Base-by-base conservation (phyloP, 1,284 basidiomycete species). In the Peniophora sp. region DNA sequence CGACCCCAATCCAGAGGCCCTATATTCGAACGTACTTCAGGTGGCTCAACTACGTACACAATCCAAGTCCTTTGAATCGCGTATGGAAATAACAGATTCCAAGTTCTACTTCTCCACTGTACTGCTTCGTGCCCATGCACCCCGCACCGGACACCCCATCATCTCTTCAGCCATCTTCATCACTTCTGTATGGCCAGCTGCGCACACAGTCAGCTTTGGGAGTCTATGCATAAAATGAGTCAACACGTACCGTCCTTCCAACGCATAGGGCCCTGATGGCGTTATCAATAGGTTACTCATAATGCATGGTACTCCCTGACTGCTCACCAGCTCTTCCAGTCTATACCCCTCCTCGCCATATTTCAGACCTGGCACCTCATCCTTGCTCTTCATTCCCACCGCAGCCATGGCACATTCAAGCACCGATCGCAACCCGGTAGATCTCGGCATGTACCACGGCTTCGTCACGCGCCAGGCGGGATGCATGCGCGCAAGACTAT, bases 121-220 rank as follows among this genome's bases (percentile, higher is more conserved):
- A n/a, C n/a, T n/a, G n/a, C n/a, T n/a, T 32, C 39, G 39, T 22
- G 39, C 39, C 49, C 49, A 50, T 2, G 32, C 19, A 16, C 49
- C 49, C 25, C 17, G 39, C 22, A 50, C 49, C 2, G 49, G 49
- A 32, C 49, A 50, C 11, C 49, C 49, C 19, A 27, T 36, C 39
- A 50, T 16, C 22, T 50, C 49, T 3, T 19, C 49, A 12, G 49
- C 49, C 38, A 25, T 22, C 36, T 39, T 36, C 49, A 50, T 50
- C 19, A 39, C 38, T 25, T 50, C 38, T 12, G 35, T 38, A 32
- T 50, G 49, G 10, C 39, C 49, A 2, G 39, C 49, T 50, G 36
- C n/a, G 16, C n/a, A 16, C 6, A 22, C 6, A 38, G 12, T n/a
- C 8, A n/a, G n/a, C n/a, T n/a, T n/a, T n/a, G n/a, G n/a, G n/a